Conservation (phyloP, 1,284 basidiomycete species). For the Entoloma clypeatum region DNA sequence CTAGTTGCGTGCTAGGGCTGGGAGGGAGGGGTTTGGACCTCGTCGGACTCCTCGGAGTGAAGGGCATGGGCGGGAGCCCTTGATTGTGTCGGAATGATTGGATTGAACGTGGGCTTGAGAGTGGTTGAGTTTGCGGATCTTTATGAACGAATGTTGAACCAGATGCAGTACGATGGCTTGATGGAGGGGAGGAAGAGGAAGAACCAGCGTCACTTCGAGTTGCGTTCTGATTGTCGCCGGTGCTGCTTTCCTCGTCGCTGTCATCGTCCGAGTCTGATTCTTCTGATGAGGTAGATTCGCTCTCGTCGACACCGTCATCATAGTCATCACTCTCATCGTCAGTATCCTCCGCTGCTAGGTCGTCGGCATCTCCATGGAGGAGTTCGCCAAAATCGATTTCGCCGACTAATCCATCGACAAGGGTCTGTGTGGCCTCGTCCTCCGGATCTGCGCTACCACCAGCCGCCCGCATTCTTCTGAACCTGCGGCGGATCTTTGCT, state of each 20-base stretch:
- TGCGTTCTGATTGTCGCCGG: constrained; percentile 14
- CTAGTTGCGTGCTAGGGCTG: constrained; percentile 25
- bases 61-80: constrained; percentile 36
- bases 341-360: constrained; percentile 76
- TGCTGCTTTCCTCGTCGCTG: constrained; percentile 29
- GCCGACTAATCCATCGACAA: constrained; percentile 75
- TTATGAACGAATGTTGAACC: constrained; percentile 8
- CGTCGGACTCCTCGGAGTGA: constrained; percentile 25
- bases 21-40: constrained; percentile 34
- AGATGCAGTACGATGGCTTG: constrained; percentile 10
- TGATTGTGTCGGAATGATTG: constrained; percentile 36
- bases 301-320: constrained; percentile 32
- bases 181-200: constrained; percentile 6
- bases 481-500: constrained; percentile 78
- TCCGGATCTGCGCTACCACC: constrained; percentile 49
- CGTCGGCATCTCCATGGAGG: constrained; percentile 71
- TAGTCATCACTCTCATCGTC: constrained; percentile 49
- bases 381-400: constrained; percentile 81
- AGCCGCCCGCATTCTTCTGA: constrained; percentile 53
- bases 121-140: background rate
- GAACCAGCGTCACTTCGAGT: constrained; percentile 1
- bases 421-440: constrained; percentile 72
- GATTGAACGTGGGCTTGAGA: constrained; percentile 12
- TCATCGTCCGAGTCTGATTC: constrained; percentile 30
- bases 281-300: constrained; percentile 23